A percentile compares a stretch with the other conserved stretches of the same genome.
Conservation (phyloP, 805 yeast genomes). For the Ogataea henricii region DNA sequence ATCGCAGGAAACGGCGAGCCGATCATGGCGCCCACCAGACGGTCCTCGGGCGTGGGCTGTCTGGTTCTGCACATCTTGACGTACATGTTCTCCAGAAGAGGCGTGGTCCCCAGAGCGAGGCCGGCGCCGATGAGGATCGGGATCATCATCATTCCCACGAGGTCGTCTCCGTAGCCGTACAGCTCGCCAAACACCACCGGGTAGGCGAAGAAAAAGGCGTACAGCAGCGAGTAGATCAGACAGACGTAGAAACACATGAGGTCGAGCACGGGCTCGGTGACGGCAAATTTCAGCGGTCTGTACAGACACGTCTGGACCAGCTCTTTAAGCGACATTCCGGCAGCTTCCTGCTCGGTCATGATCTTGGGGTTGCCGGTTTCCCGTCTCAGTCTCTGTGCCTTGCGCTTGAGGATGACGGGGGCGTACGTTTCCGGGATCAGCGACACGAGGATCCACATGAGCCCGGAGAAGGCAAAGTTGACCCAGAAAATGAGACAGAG, state of each 20-base stretch:
- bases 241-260: slow-evolving; percentile 85
- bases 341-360: slow-evolving; percentile 92
- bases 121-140: slow-evolving; percentile 89
- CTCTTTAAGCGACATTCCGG: slow-evolving; percentile 68
- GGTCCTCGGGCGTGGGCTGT: slow-evolving; percentile 75
- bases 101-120: slow-evolving; percentile 73
- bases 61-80: slow-evolving; percentile 51
- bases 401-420: slow-evolving; percentile 70
- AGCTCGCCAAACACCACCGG: slow-evolving; percentile 83
- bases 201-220: slow-evolving; percentile 93
- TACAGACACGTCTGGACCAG: slow-evolving; percentile 69
- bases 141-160: slow-evolving; percentile 82
- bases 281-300: slow-evolving; percentile 77
- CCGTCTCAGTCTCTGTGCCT: slow-evolving; percentile 67
- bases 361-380: slow-evolving; percentile 82
- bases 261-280: slow-evolving; percentile 83
- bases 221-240: slow-evolving; percentile 83
- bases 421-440: slow-evolving; percentile 89
- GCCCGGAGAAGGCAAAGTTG: slow-evolving; percentile 89
- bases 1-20: slow-evolving; percentile 84
- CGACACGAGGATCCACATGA: slow-evolving; percentile 67
- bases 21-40: slow-evolving; percentile 77
- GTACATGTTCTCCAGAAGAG: slow-evolving; percentile 67
- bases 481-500: slow-evolving; percentile 83
- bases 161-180: slow-evolving; percentile 75